Evolutionary conservation across 768 basidiomycete species (phyloP).

Genomic region (Nevesoporus exiguus): DNA sequence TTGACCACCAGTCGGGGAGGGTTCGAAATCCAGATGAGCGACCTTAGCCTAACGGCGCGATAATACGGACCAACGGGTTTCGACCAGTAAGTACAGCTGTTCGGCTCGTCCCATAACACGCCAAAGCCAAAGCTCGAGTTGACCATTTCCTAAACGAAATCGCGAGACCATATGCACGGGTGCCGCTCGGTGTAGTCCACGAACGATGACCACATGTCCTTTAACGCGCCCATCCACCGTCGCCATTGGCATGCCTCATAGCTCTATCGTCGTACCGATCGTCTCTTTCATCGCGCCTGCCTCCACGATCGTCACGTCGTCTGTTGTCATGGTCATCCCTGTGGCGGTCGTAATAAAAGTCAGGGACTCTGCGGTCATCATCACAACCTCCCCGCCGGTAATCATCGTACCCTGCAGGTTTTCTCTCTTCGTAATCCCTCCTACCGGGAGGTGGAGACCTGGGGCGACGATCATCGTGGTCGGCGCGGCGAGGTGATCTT

Average conservation of each 20-base stretch:
- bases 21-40: slow-evolving; percentile 26
- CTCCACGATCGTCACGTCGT: slow-evolving; percentile 61
- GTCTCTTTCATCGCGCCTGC: slow-evolving; percentile 81
- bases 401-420: slow-evolving; percentile 92
- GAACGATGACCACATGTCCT: slow-evolving; percentile 38
- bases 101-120: slow-evolving; percentile 36
- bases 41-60: slow-evolving; percentile 32
- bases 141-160: slow-evolving; percentile 50
- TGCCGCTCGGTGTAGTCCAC: slow-evolving; percentile 30
- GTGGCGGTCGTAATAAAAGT: slow-evolving; percentile 84
- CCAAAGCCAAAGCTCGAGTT: slow-evolving; percentile 36
- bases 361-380: slow-evolving; percentile 81
- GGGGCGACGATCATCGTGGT: slow-evolving; percentile 73
- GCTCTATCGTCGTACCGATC: slow-evolving; percentile 76
- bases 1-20: slow-evolving; percentile 16
- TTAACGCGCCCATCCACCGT: slow-evolving; percentile 75
- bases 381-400: slow-evolving; percentile 73
- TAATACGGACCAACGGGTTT: slow-evolving; percentile 36
- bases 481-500: slow-evolving; percentile 74
- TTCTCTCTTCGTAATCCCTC: slow-evolving; percentile 82
- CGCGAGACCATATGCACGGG: slow-evolving; percentile 38
- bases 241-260: slow-evolving; percentile 71
- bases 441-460: slow-evolving; percentile 72
- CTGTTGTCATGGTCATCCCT: slow-evolving; percentile 67
- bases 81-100: slow-evolving; percentile 39